Evolutionary conservation across 2,329 filamentous ascomycete genomes (phyloP).

Genomic region (Saccharata proteae): DNA sequence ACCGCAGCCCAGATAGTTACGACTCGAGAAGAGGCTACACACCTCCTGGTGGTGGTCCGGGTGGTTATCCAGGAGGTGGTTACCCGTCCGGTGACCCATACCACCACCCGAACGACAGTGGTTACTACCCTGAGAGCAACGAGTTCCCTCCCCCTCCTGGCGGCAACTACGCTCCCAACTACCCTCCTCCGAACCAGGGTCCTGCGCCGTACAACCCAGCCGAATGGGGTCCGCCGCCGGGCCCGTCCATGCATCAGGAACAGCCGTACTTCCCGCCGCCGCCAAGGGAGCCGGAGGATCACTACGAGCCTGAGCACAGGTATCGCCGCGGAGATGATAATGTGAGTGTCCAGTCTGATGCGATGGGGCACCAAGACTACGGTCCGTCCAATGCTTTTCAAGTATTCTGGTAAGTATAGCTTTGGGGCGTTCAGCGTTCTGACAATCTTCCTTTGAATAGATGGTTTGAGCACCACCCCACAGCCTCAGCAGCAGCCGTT

Average conservation of each 20-base stretch:
- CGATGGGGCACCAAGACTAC: constrained; percentile 20
- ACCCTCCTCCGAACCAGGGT: constrained; percentile 19
- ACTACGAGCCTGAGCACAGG: constrained; percentile 18
- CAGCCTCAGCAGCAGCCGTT: not conserved
- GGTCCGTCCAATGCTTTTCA: constrained; percentile 22
- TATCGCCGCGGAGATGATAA: constrained; percentile 30
- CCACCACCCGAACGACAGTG: too few species aligned
- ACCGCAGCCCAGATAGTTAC: too few species aligned
- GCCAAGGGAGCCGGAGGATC: constrained; percentile 16
- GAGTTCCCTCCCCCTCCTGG: constrained; percentile 37
- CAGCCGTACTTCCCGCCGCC: constrained; percentile 20
- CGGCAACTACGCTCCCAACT: constrained; percentile 17
- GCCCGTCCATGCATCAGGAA: constrained; percentile 8
- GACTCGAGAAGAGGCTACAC: constrained; percentile 1
- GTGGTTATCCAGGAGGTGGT: constrained; percentile 3
- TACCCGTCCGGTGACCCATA: too few species aligned
- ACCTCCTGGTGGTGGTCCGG: constrained; percentile 3
- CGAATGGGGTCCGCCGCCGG: constrained; percentile 26
- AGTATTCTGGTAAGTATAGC: too few species aligned
- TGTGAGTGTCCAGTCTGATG: constrained; percentile 35
- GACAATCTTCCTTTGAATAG: too few species aligned
- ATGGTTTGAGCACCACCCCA: constrained; percentile 14
- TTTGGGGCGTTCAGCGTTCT: too few species aligned
- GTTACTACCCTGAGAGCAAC: constrained; percentile 33
- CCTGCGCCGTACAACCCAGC: constrained; percentile 29